Percentiles rank a stretch among this genome's conserved stretches.
Conservation (phyloP, 306 rosid genomes). For the Cucurbita argyrosperma region DNA sequence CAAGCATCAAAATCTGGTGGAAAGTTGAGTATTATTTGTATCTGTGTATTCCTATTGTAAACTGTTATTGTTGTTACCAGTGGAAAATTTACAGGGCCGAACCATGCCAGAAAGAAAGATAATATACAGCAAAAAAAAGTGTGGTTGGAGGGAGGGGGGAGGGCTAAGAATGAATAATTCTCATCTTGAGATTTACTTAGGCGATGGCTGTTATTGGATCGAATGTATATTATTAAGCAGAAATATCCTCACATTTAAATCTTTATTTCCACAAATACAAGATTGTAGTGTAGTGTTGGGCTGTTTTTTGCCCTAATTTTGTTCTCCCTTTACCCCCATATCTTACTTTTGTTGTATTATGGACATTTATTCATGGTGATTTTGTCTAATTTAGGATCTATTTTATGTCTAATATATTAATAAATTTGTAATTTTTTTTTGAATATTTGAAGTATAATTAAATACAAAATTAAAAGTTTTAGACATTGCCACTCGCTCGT, state of each 20-base stretch:
- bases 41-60: conserved; percentile 29
- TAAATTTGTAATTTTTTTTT: too few species aligned
- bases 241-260: neutral
- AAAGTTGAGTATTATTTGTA: conserved; percentile 18
- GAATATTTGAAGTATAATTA: too few species aligned
- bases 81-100: neutral
- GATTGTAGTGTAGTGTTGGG: neutral
- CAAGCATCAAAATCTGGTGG: neutral
- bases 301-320: neutral
- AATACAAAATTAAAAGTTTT: too few species aligned
- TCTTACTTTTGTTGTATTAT: neutral
- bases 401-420: too few species aligned
- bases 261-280: neutral
- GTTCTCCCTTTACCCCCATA: neutral
- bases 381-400: neutral
- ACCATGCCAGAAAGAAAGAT: neutral
- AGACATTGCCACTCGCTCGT: too few species aligned
- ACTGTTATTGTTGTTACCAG: conserved; percentile 8
- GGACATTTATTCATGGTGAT: neutral
- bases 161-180: conserved; percentile 28
- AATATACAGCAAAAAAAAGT: conserved; percentile 6
- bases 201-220: conserved; percentile 6
- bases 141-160: neutral
- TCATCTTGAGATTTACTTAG: conserved; percentile 50
- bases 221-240: conserved; percentile 26